Evolutionary conservation across 768 basidiomycete genomes (phyloP), one percentile per base, ranked within the genome.

Genomic region (Mycena haematopus): DNA sequence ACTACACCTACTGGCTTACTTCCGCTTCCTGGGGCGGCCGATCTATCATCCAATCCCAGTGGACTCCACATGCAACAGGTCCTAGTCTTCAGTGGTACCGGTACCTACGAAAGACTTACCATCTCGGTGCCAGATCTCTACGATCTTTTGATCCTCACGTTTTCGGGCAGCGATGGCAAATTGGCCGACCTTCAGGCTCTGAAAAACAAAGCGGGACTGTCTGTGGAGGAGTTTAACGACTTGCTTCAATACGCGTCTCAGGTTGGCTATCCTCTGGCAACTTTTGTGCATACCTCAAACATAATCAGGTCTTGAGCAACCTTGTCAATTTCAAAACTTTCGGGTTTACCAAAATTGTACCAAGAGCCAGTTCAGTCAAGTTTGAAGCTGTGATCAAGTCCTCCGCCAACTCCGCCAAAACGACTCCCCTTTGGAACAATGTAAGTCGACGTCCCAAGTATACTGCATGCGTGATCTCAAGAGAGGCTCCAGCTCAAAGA

Each of bases 261-360:
- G 83, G 92, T 88, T 44, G 35, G 82, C 46, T 24, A 22, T 31
- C 38, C 35, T 56, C n/a, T 36, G 15, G 55, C 31, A 17, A 29
- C 29, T 56, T 31, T 24, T 25, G 42, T 13, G 52, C 11, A 11
- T 19, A 42, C 65, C 31, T 42, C 38, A n/a, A 5, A 36, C 36
- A 14, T 36, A 11, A 36, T 9, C 59, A 84, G 82, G 82, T 83
- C 15, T 68, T 89, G 61, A 84, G 83, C 72, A 88, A 88, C 70
- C 78, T 89, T 22, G 84, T 85, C 24, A 94, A 94, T 75, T 93
- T 87, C 76, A 91, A 86, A 72, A 84, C 81, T 2, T 95, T 95
- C 65, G 93, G 93, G 1, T 91, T 90, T 70, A 91, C 90, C 45
- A 95, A 96, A 77, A 90, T 96, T 67, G 71, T 93, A 51, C 93